These are phyloP conservation scores for Aphanomyces cochlioides DNA, from an alignment of 352 stramenopile genomes.

Conservation along the genomic window DNA sequence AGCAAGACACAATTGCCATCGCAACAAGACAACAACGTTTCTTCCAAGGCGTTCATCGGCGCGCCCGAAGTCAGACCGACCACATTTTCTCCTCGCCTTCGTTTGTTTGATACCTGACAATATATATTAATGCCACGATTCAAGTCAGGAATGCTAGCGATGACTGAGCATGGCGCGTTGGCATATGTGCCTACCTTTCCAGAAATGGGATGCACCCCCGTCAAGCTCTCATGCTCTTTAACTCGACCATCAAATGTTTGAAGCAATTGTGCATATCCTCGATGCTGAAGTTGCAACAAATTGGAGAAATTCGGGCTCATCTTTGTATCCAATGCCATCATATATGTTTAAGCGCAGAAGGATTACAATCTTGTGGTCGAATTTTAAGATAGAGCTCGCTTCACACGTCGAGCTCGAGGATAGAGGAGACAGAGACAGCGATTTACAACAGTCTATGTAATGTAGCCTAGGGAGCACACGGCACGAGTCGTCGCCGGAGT, in stretches of 20 bases:
- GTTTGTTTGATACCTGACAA: conserved; percentile 12
- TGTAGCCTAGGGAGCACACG: conserved; percentile 13
- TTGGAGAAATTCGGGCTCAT: conserved; percentile 15
- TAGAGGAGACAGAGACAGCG: not conserved
- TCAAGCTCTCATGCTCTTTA: conserved; percentile 1
- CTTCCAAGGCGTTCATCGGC: conserved; percentile 9
- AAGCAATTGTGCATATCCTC: conserved; percentile 16
- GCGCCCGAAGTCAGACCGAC: not conserved
- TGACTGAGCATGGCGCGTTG: not conserved
- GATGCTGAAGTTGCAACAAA: conserved; percentile 16
- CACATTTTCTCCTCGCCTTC: not conserved
- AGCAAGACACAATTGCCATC: not conserved
- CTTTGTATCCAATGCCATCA: conserved; percentile 15
- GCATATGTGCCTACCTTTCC: conserved; percentile 15
- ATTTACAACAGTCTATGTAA: not conserved
- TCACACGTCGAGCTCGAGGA: no score
- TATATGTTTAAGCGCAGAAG: not conserved
- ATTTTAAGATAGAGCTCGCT: no score
- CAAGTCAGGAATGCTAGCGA: not conserved
- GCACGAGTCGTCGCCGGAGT: not conserved
- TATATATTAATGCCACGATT: not conserved
- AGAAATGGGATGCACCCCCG: conserved; percentile 5
- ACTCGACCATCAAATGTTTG: conserved; percentile 23
- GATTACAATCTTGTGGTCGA: no score
- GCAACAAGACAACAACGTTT: not conserved